Evolutionary conservation across 495 filamentous ascomycete genomes (phyloP).

Genomic region (Neurospora africana): DNA sequence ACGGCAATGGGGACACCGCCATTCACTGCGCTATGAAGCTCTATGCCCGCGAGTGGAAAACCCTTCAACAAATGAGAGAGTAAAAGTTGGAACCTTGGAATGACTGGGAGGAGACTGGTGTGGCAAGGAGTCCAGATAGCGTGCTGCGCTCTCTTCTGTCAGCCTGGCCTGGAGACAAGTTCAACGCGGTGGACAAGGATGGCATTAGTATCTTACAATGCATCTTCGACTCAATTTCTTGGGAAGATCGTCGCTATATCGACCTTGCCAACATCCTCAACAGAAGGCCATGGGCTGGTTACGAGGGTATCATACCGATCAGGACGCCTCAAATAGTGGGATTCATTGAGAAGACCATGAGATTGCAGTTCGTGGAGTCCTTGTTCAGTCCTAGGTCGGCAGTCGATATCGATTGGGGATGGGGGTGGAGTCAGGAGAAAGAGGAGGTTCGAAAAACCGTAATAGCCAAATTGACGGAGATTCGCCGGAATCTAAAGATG

Average conservation of each 20-base stretch:
- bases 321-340: not conserved
- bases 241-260: not conserved
- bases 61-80: not conserved
- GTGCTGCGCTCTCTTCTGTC: not conserved
- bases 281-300: fast-evolving
- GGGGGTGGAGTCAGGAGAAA: not conserved
- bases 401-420: not conserved
- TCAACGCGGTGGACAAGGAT: not conserved
- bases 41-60: not conserved
- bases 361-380: not conserved
- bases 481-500: not conserved
- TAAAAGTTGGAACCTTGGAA: not conserved
- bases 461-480: not conserved
- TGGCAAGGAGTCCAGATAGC: not conserved
- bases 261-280: not conserved
- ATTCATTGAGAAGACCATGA: not conserved
- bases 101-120: not conserved
- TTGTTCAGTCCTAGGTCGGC: not conserved
- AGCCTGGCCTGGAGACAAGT: not conserved
- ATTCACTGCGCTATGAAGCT: not conserved
- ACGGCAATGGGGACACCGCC: not conserved
- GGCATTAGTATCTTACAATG: not conserved
- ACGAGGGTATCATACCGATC: not conserved
- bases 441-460: not conserved
- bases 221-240: not conserved